Evolutionary conservation across 495 filamentous ascomycete species (phyloP), one percentile per base, ranked within the genome.

Genomic region (Daldinia vernicosa): DNA sequence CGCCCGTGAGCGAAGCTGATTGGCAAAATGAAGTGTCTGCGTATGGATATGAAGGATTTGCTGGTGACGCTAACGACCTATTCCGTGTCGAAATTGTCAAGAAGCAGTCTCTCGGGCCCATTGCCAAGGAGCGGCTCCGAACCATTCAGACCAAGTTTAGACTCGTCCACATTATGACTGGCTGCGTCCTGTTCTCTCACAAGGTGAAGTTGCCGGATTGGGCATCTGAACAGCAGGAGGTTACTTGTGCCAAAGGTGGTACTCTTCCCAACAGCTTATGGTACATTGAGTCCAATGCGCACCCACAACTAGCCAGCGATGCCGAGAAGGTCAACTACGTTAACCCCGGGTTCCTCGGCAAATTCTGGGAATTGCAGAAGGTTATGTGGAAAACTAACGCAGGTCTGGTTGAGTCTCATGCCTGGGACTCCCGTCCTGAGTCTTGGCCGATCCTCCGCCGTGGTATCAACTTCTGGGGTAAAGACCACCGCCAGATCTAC

Each of bases 351-450:
- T 98, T 99, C 85, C 87, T 98, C 61, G 96, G 94, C 61, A 99
- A 98, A 77, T 99, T 99, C 83, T 97, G 93, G 92, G 95, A 99
- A 81, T 84, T 99, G n/a, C 94, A 99, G 79, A 93, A 93, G 80
- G 96, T 99, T 40, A 99, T 99, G 95, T 99, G 95, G 95, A 92
- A 87, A 67, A 98, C 96, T 14, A 99, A 99, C 76, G 95, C 95
- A 33, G 96, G 95, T 30, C 88, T 99, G 61, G 92, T 96, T 30
- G 95, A 98, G 77, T 97, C 93, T 40, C 95, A 99, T 76, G 92
- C 94, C 55, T 99, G 95, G 95, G 95, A 99, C 79, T 98, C 95
- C 52, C 91, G 95, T 33, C 95, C 95, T 12, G 89, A 89, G 15
- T 94, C 93, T 19, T 99, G 95, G 95, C 95, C 95, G 17, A 88